Evolutionary conservation across 2,329 filamentous ascomycete genomes (phyloP).

Genomic region (Phialophora tarda): DNA sequence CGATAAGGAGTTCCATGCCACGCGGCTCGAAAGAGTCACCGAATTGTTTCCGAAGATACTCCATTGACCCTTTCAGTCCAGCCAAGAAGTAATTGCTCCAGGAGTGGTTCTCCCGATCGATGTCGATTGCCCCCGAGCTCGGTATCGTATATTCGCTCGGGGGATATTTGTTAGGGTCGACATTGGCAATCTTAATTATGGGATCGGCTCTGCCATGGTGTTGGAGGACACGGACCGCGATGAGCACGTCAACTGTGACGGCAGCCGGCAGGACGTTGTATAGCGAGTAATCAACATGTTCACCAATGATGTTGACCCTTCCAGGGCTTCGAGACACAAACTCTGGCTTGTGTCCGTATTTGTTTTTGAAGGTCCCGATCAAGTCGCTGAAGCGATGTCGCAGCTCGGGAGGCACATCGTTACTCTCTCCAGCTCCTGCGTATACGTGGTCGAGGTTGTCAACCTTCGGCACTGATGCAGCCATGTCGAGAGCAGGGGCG

Average conservation of each 20-base stretch:
- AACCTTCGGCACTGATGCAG: conserved; percentile 34
- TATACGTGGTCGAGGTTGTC: conserved; percentile 39
- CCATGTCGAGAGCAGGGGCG: conserved; percentile 21
- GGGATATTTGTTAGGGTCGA: conserved; percentile 76
- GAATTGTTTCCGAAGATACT: conserved; percentile 72
- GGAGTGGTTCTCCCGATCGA: conserved; percentile 83
- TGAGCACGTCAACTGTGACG: conserved; percentile 85
- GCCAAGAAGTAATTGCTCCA: conserved; percentile 99
- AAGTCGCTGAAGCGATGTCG: conserved; percentile 76
- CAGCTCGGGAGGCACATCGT: conserved; percentile 73
- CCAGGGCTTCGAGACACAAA: conserved; percentile 92
- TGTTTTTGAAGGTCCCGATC: conserved; percentile 70
- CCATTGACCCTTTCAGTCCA: conserved; percentile 79
- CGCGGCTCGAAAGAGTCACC: conserved; percentile 68
- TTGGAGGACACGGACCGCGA: conserved; percentile 71
- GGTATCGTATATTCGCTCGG: conserved; percentile 75
- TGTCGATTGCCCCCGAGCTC: conserved; percentile 67
- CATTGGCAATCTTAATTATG: conserved; percentile 77
- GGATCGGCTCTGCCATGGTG: conserved; percentile 57
- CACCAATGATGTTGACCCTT: conserved; percentile 96
- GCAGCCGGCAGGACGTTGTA: conserved; percentile 97
- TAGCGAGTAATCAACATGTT: conserved; percentile 98
- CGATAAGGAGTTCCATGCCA: conserved; percentile 85
- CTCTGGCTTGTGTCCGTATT: conserved; percentile 72
- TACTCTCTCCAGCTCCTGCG: conserved; percentile 59